These are phyloP conservation scores for Phylloboletellus chloephorus DNA, from an alignment of 1,284 basidiomycete species.

Conservation along the genomic window DNA sequence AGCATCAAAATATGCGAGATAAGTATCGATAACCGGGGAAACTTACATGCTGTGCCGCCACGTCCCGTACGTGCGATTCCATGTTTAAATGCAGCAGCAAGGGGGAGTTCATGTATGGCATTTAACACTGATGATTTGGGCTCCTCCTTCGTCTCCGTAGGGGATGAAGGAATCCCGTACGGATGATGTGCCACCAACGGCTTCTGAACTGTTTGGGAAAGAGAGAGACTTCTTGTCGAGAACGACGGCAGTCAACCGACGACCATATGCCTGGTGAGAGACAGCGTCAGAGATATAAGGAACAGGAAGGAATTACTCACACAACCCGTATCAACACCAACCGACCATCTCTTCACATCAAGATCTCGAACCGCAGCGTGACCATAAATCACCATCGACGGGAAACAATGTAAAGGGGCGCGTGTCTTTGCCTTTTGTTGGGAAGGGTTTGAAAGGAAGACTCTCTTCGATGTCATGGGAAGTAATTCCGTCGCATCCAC, in stretches of 20 bases:
- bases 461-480: background rate
- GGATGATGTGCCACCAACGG: background rate
- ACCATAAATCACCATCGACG: constrained; percentile 77
- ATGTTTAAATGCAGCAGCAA: background rate
- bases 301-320: constrained; percentile 37
- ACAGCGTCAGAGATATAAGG: background rate
- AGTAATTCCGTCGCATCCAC: constrained; percentile 32
- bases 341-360: constrained; percentile 72
- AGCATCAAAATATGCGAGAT: too few species aligned
- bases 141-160: constrained; percentile 32
- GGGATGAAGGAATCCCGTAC: constrained; percentile 15
- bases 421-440: constrained; percentile 15
- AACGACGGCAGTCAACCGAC: constrained; percentile 53
- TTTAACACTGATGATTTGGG: constrained; percentile 31
- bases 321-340: constrained; percentile 81
- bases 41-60: too few species aligned
- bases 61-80: too few species aligned
- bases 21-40: too few species aligned
- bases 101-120: constrained; percentile 21
- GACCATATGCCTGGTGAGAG: constrained; percentile 42
- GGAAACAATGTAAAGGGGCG: constrained; percentile 55
- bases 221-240: constrained; percentile 34
- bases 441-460: too few species aligned
- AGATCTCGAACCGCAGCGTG: constrained; percentile 73
- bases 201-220: background rate